Percentiles rank a stretch among this genome's conserved stretches.
Conservation (phyloP, 805 yeast genomes). For the Hanseniaspora singularis region DNA sequence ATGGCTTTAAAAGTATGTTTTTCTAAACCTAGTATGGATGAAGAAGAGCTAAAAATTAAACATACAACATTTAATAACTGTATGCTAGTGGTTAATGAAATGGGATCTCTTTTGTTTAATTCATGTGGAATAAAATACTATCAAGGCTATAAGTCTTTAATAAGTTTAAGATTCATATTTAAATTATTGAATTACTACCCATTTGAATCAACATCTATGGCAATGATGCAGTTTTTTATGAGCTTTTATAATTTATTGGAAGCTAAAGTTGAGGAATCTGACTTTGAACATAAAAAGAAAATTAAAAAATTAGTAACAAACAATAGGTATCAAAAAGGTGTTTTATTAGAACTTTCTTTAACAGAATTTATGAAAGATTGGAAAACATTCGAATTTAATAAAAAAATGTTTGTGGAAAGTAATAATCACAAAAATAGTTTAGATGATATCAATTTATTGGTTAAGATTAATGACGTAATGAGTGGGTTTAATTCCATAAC, state of each 20-base stretch:
- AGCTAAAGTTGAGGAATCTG: background rate
- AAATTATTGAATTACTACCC: conserved; percentile 15
- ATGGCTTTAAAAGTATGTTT: conserved; percentile 10
- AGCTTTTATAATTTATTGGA: conserved; percentile 8
- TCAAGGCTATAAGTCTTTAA: conserved; percentile 15
- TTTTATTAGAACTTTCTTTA: background rate
- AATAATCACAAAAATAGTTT: background rate
- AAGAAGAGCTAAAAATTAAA: background rate
- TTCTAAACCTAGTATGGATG: background rate
- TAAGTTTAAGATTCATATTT: conserved; percentile 14
- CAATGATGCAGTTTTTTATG: conserved; percentile 15
- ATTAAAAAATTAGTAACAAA: background rate
- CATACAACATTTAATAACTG: conserved; percentile 5
- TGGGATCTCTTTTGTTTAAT: conserved; percentile 16
- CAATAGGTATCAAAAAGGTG: conserved; percentile 4
- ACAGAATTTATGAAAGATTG: conserved; percentile 7
- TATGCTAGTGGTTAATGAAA: conserved; percentile 13
- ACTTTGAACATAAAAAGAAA: background rate
- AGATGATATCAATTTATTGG: background rate
- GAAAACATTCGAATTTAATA: background rate
- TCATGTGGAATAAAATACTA: conserved; percentile 15
- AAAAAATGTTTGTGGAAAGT: background rate
- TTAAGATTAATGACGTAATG: background rate
- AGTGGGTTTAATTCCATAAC: background rate
- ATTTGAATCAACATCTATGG: conserved; percentile 10